These are phyloP conservation scores for Cruciata laevipes DNA, from an alignment of 257 asterid genomes.

Conservation along the genomic window DNA sequence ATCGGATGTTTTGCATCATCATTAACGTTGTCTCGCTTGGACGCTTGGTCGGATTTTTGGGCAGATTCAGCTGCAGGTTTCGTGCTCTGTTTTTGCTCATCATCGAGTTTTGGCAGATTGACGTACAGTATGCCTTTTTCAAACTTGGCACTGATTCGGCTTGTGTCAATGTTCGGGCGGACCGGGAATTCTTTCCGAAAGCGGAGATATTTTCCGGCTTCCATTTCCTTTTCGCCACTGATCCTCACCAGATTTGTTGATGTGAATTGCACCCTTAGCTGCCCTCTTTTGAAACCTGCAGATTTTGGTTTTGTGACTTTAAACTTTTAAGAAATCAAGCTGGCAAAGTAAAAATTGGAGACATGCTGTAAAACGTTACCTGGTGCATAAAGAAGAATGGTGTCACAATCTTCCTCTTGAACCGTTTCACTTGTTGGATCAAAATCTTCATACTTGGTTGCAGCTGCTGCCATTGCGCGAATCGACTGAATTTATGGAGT, in stretches of 20 bases:
- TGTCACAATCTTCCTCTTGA: constrained; percentile 48
- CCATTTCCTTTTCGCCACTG: constrained; percentile 41
- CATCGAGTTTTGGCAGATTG: constrained; percentile 41
- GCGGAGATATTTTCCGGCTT: constrained; percentile 24
- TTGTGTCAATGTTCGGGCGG: constrained; percentile 36
- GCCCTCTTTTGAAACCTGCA: constrained; percentile 55
- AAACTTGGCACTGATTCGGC: constrained; percentile 50
- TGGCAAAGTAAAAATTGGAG: neutral
- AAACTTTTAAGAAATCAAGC: neutral
- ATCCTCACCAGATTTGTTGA: constrained; percentile 34
- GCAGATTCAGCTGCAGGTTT: neutral
- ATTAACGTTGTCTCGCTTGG: neutral
- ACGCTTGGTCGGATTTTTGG: neutral
- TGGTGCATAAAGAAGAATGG: constrained; percentile 44
- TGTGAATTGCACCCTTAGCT: constrained; percentile 46
- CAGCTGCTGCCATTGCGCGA: constrained; percentile 24
- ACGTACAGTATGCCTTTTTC: constrained; percentile 44
- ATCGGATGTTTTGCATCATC: neutral
- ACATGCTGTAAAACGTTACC: constrained; percentile 24
- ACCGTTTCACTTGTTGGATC: constrained; percentile 44
- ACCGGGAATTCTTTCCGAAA: constrained; percentile 51
- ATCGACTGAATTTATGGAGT: neutral
- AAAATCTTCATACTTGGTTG: constrained; percentile 29
- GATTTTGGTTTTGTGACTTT: neutral
- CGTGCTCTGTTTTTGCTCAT: constrained; percentile 13